phyloP scores from a whole-genome alignment of 371 early-diverging fungal genomes.

The Mortierella sp. region DNA sequence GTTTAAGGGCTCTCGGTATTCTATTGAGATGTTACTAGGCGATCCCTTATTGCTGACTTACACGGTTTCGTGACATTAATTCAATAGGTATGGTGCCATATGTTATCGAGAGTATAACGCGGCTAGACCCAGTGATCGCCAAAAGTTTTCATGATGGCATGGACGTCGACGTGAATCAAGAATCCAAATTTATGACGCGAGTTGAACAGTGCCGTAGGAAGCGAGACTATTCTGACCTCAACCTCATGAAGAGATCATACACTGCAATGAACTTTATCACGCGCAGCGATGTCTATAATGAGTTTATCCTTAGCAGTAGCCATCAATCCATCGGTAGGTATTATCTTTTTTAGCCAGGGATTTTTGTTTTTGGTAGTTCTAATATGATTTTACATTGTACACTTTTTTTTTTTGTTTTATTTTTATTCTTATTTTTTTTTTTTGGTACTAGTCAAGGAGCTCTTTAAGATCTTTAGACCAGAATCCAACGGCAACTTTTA shows the following conservation, averaged over 20 bases:
- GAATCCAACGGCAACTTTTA: slow-evolving; percentile 56
- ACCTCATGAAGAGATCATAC: slow-evolving; percentile 56
- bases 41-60: neutral
- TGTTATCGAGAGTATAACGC: slow-evolving; percentile 48
- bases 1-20: neutral
- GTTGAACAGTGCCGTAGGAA: slow-evolving; percentile 37
- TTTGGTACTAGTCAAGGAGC: slow-evolving; percentile 33
- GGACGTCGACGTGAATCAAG: slow-evolving; percentile 30
- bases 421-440: neutral
- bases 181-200: slow-evolving; percentile 39
- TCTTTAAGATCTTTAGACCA: slow-evolving; percentile 54
- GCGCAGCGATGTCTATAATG: slow-evolving; percentile 50
- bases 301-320: slow-evolving; percentile 46
- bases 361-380: neutral
- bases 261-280: slow-evolving; percentile 53
- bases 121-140: slow-evolving; percentile 46
- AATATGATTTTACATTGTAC: no score
- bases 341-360: neutral
- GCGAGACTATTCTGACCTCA: slow-evolving; percentile 39
- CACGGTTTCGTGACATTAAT: neutral
- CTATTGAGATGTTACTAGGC: neutral
- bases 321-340: slow-evolving; percentile 46
- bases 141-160: slow-evolving; percentile 19
- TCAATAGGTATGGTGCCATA: slow-evolving; percentile 39
- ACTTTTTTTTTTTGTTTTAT: neutral